phyloP scores from a whole-genome alignment of 208 protist genomes.

The Sergeia podlipaevii region DNA sequence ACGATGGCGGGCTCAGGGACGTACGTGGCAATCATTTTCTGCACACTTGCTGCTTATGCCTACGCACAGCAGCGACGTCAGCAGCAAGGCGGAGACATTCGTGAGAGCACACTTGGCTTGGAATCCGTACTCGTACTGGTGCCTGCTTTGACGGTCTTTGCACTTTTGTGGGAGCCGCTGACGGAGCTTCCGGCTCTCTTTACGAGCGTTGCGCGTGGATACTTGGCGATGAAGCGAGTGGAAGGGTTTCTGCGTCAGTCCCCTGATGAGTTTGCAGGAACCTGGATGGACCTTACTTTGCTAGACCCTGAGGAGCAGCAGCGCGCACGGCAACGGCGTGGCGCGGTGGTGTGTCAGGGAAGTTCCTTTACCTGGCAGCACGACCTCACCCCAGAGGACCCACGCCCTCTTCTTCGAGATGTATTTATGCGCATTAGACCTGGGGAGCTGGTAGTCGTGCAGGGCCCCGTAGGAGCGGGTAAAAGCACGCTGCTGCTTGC shows the following conservation, averaged over 20 bases:
- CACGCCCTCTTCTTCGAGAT: slow-evolving; percentile 33
- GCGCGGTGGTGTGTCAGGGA: slow-evolving; percentile 53
- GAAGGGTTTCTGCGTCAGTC: slow-evolving; percentile 59
- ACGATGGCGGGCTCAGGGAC: slow-evolving; percentile 22
- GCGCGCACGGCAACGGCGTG: slow-evolving; percentile 24
- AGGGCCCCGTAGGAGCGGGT: slow-evolving; percentile 73
- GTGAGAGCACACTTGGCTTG: slow-evolving; percentile 3
- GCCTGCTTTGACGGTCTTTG: slow-evolving; percentile 33
- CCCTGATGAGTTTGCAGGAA: slow-evolving; percentile 58
- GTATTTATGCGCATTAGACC: slow-evolving; percentile 54
- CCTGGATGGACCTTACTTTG: slow-evolving; percentile 49
- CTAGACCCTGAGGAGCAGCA: slow-evolving; percentile 25
- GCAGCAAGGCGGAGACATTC: neutral
- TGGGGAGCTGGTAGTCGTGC: slow-evolving; percentile 69
- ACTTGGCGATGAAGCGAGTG: slow-evolving; percentile 49
- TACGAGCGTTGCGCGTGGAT: slow-evolving; percentile 39
- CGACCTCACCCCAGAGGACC: slow-evolving; percentile 41
- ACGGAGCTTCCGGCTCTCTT: slow-evolving; percentile 49
- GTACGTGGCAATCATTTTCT: neutral
- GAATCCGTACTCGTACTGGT: slow-evolving; percentile 17
- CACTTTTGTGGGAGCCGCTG: slow-evolving; percentile 38
- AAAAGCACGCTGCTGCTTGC: slow-evolving; percentile 74
- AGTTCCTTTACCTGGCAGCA: slow-evolving; percentile 74
- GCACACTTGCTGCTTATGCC: slow-evolving; percentile 5
- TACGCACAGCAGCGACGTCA: slow-evolving; percentile 11